Conservation (phyloP, 1,284 basidiomycete species). For the Coniferiporia weirii region DNA sequence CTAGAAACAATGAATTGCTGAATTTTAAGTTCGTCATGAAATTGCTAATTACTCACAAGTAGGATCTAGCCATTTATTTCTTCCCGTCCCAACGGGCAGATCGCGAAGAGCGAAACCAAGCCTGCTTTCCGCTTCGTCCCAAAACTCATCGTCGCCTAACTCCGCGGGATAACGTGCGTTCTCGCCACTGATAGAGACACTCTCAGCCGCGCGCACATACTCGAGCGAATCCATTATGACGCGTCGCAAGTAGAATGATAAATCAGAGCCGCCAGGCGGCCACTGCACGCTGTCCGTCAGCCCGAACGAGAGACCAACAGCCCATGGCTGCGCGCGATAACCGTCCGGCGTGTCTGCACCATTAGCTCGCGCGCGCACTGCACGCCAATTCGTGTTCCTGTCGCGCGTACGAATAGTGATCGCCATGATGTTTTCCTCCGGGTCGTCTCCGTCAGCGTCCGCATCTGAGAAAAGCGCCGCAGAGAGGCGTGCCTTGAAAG, state of each 20-base stretch:
- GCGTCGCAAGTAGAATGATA: constrained; percentile 74
- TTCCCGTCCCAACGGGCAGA: constrained; percentile 54
- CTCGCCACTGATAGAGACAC: constrained; percentile 2
- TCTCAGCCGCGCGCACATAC: constrained; percentile 27
- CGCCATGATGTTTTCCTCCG: constrained; percentile 11
- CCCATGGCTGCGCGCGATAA: constrained; percentile 42
- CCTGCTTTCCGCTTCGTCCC: constrained; percentile 66
- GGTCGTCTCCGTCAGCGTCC: constrained; percentile 37
- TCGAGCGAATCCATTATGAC: constrained; percentile 72
- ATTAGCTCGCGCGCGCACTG: background rate
- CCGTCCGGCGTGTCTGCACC: background rate
- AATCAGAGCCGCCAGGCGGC: constrained; percentile 80
- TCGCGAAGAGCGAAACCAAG: constrained; percentile 80
- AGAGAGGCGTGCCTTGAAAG: constrained; percentile 60
- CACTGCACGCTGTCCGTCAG: constrained; percentile 62
- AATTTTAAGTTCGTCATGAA: constrained; percentile 6
- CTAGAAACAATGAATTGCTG: constrained; percentile 29
- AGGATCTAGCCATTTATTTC: constrained; percentile 76
- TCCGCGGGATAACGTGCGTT: background rate
- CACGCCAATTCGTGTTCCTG: constrained; percentile 11
- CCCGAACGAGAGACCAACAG: constrained; percentile 68
- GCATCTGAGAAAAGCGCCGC: constrained; percentile 66
- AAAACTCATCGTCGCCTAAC: constrained; percentile 31
- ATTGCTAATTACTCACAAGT: constrained; percentile 43
- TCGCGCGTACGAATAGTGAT: constrained; percentile 8